These are phyloP conservation scores for Syncephalastrum sp. DNA, from an alignment of 371 early-diverging fungal species.

Conservation along the genomic window DNA sequence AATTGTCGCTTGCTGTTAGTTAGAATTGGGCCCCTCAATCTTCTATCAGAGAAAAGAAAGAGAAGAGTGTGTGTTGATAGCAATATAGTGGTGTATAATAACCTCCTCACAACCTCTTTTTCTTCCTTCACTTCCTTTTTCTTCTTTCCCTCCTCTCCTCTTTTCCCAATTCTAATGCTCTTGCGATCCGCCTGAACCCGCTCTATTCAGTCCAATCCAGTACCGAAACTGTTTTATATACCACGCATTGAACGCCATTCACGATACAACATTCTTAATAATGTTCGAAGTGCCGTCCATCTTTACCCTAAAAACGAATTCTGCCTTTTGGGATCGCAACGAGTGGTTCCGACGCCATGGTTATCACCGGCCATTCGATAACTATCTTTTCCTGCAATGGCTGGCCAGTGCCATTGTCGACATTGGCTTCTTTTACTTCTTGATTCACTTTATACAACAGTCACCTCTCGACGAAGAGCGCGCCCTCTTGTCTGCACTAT, in stretches of 20 bases:
- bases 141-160: constrained; percentile 5
- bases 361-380: constrained; percentile 60
- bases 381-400: constrained; percentile 57
- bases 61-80: no score
- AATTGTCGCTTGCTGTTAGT: no score
- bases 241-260: neutral
- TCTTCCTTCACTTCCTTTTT: constrained; percentile 1
- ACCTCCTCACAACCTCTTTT: neutral
- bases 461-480: neutral
- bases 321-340: constrained; percentile 43
- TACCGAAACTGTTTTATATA: neutral
- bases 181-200: neutral
- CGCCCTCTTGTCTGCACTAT: constrained; percentile 1
- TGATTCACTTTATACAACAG: constrained; percentile 30
- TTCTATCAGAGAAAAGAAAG: no score
- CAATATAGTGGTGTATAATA: neutral
- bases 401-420: constrained; percentile 36
- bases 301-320: neutral
- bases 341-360: constrained; percentile 62
- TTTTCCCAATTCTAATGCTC: neutral
- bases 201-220: neutral
- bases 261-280: neutral
- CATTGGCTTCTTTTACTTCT: constrained; percentile 40
- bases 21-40: no score
- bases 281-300: neutral